These are phyloP conservation scores for Pseudozyma sp. DNA, from an alignment of 1,284 basidiomycete species.

Conservation along the genomic window DNA sequence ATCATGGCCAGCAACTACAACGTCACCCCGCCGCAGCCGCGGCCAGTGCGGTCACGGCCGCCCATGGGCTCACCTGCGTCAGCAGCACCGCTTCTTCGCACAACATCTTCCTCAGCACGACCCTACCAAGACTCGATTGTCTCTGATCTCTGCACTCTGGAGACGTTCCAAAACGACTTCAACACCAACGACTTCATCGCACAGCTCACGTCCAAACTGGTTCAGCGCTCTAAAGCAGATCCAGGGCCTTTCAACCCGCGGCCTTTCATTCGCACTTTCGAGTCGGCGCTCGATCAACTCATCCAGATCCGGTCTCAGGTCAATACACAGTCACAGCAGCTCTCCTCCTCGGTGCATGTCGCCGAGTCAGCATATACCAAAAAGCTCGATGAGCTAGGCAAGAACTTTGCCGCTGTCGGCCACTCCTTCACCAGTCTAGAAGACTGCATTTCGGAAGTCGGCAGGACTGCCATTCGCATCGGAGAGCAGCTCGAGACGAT, in stretches of 20 bases:
- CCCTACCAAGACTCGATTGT: constrained; percentile 73
- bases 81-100: constrained; percentile 28
- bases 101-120: constrained; percentile 27
- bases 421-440: constrained; percentile 63
- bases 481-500: constrained; percentile 93
- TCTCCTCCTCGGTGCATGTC: constrained; percentile 89
- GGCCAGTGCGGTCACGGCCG: constrained; percentile 34
- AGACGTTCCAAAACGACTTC: constrained; percentile 82
- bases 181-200: constrained; percentile 90
- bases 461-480: constrained; percentile 91
- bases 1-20: constrained; percentile 30
- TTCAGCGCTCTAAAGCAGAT: constrained; percentile 82
- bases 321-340: constrained; percentile 85
- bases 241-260: constrained; percentile 91
- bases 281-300: constrained; percentile 86
- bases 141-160: constrained; percentile 76
- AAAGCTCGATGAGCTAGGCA: constrained; percentile 89
- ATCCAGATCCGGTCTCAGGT: constrained; percentile 87
- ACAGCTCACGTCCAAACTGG: constrained; percentile 84
- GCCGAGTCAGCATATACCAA: constrained; percentile 94
- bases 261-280: constrained; percentile 92
- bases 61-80: constrained; percentile 27
- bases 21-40: constrained; percentile 31
- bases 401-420: constrained; percentile 79
- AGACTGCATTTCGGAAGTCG: constrained; percentile 84